Conservation (phyloP, 768 basidiomycete species). For the Suillus hirtellus region DNA sequence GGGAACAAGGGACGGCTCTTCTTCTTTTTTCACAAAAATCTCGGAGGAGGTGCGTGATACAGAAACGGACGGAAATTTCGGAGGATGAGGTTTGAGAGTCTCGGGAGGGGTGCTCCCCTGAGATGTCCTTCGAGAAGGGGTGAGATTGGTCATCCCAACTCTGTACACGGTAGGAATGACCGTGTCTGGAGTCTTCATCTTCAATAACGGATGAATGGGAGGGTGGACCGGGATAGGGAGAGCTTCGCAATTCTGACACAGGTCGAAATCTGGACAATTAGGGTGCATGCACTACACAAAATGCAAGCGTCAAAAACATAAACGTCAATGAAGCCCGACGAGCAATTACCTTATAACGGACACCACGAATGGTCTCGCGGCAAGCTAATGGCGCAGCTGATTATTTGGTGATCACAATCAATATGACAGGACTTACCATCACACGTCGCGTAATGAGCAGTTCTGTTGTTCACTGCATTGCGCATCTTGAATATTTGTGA, state of each 20-base stretch:
- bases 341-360: conserved; percentile 66
- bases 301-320: conserved; percentile 7
- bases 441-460: conserved; percentile 60
- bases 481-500: conserved; percentile 28
- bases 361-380: conserved; percentile 51
- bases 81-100: background rate
- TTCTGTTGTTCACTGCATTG: conserved; percentile 21
- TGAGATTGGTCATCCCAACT: conserved; percentile 20
- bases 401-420: too few species aligned
- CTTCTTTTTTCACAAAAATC: background rate
- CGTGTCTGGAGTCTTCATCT: conserved; percentile 59
- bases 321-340: background rate
- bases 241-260: conserved; percentile 79
- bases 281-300: conserved; percentile 73
- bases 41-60: background rate
- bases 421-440: conserved; percentile 37
- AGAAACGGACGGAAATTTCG: background rate
- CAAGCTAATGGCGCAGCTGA: conserved; percentile 38
- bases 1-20: too few species aligned
- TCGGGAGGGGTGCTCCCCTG: background rate
- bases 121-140: background rate
- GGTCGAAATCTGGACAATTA: conserved; percentile 76
- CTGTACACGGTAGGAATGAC: conserved; percentile 46
- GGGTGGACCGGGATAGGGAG: conserved; percentile 79
- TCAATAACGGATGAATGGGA: conserved; percentile 66